A percentile compares a stretch with the other conserved stretches of the same genome.
These are phyloP conservation scores for Takakia lepidozioides DNA, from an alignment of 225 moss, liverwort and hornwort species.

Conservation along the genomic window DNA sequence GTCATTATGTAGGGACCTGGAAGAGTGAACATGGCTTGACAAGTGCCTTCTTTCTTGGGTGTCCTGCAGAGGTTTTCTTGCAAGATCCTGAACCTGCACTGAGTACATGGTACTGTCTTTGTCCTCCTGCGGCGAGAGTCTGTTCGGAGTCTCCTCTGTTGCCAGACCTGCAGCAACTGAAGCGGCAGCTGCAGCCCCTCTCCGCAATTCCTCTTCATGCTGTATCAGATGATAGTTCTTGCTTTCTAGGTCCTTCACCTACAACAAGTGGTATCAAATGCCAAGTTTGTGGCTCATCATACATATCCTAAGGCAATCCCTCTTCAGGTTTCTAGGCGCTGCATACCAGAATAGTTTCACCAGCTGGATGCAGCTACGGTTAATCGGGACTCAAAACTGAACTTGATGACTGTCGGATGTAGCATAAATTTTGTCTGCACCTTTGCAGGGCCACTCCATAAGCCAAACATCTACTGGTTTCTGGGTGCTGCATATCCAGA, in stretches of 20 bases:
- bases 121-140: constrained; percentile 13
- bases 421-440: too few species aligned
- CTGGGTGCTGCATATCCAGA: too few species aligned
- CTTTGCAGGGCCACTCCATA: too few species aligned
- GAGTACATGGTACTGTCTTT: constrained; percentile 10
- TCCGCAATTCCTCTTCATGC: constrained; percentile 24
- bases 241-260: constrained; percentile 43
- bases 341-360: constrained; percentile 1
- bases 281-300: too few species aligned
- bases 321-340: too few species aligned
- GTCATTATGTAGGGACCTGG: constrained; percentile 7
- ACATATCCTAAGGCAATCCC: too few species aligned
- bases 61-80: constrained; percentile 44
- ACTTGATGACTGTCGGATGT: too few species aligned
- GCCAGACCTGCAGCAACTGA: constrained; percentile 20
- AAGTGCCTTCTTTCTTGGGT: constrained; percentile 11
- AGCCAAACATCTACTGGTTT: too few species aligned
- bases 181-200: constrained; percentile 25
- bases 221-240: constrained; percentile 29
- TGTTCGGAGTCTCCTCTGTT: too few species aligned
- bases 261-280: neutral
- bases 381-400: too few species aligned
- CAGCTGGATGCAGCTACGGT: too few species aligned
- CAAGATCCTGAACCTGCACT: constrained; percentile 15
- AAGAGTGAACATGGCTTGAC: constrained; percentile 1